Evolutionary conservation across 495 filamentous ascomycete species (phyloP), one percentile per base, ranked within the genome.

Genomic region (Neurospora sp.): DNA sequence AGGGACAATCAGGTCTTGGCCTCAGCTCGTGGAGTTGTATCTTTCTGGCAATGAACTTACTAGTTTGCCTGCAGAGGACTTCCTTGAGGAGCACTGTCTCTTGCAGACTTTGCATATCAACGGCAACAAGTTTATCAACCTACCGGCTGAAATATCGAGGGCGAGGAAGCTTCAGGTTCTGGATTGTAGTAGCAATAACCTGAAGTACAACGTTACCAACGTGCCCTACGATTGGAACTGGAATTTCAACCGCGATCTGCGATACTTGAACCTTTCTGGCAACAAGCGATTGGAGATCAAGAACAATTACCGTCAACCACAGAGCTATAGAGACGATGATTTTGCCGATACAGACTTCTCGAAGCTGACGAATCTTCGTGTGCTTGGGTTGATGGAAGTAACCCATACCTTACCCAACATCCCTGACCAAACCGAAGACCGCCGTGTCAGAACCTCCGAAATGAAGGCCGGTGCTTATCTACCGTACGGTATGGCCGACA

Each of bases 191-290:
- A 98, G 92, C 85, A 99, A 99, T 77, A 87, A 87, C n/a, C 86
- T 99, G 66, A 99, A 98, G 80, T 99, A 99, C 85, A 99, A 99
- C 78, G 94, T 99, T 41, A 96, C 94, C 37, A 99, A 99, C 78
- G 97, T 96, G 88, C 96, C 96, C 1, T 99, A 99, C 78, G 96
- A 99, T 79, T 99, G 96, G 96, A 99, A 99, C 77, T 99, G 96
- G 96, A 98, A 98, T 80, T 93, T 94, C 87, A 99, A 98, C 74
- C 91, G 91, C 44, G 94, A 97, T 74, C 84, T 99, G 72, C 92
- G 94, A 74, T 98, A 96, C 77, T 90, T 99, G 73, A 99, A 98
- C 77, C 88, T 99, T 73, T 98, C 95, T 8, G 96, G 96, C 35
- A 99, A 99, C 84, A 96, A 97, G 81, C 90, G 95, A 40, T 82